Evolutionary conservation across 2,329 filamentous ascomycete species (phyloP).

Genomic region (Penicillium fuscoglaucum): DNA sequence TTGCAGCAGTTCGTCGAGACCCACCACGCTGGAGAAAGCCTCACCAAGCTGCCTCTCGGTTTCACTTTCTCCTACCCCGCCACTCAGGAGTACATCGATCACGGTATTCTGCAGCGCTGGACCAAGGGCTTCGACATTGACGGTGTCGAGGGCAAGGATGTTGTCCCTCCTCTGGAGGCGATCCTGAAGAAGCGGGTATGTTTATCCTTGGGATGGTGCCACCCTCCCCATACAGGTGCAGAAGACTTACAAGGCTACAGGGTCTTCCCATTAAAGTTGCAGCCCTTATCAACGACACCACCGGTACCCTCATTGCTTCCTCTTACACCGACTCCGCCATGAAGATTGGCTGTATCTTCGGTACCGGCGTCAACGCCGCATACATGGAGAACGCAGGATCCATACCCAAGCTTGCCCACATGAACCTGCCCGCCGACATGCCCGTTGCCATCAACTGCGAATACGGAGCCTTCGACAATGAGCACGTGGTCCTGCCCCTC

Average conservation of each 20-base stretch:
- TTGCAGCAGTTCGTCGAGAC: constrained; percentile 85
- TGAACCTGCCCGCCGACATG: constrained; percentile 79
- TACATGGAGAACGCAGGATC: constrained; percentile 94
- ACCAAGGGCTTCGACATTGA: constrained; percentile 96
- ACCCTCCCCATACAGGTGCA: not conserved
- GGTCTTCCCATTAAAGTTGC: constrained; percentile 88
- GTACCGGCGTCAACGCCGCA: constrained; percentile 95
- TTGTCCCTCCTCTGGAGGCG: constrained; percentile 82
- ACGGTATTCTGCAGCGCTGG: constrained; percentile 90
- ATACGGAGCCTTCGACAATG: constrained; percentile 95
- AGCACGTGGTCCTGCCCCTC: constrained; percentile 80
- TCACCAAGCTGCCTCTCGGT: constrained; percentile 69
- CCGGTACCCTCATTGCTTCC: constrained; percentile 92
- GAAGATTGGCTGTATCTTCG: constrained; percentile 97
- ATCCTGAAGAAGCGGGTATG: constrained; percentile 68
- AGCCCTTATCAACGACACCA: constrained; percentile 96
- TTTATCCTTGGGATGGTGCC: not conserved
- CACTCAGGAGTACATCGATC: constrained; percentile 88
- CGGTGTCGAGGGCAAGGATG: constrained; percentile 85
- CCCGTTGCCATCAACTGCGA: constrained; percentile 98
- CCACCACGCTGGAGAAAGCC: constrained; percentile 69
- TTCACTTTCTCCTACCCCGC: constrained; percentile 97
- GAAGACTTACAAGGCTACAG: constrained; percentile 44
- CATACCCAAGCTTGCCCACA: constrained; percentile 88
- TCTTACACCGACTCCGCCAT: constrained; percentile 93